A percentile compares a stretch with the other conserved stretches of the same genome.
These are phyloP conservation scores for Capronia coronata DNA, from an alignment of 2,329 filamentous ascomycete species.

Conservation along the genomic window DNA sequence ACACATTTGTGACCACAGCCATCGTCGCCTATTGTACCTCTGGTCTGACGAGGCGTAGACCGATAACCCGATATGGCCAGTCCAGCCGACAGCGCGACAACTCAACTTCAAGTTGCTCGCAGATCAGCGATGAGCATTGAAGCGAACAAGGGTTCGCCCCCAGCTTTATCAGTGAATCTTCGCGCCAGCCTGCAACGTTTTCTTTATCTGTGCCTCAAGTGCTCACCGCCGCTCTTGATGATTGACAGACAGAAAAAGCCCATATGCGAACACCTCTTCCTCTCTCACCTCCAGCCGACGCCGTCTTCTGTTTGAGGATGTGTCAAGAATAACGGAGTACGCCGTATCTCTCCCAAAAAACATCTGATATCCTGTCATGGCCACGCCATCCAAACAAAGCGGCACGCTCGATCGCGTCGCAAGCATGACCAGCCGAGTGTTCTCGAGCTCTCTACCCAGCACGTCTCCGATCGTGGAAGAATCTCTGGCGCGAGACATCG, in stretches of 20 bases:
- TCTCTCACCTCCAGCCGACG: neutral
- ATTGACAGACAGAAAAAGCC: neutral
- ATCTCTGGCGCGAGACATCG: conserved; percentile 60
- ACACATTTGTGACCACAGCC: too few species aligned
- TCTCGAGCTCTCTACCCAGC: conserved; percentile 46
- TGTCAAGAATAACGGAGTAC: conserved; percentile 5
- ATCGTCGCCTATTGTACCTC: neutral
- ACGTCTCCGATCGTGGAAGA: conserved; percentile 61
- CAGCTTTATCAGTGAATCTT: conserved; percentile 1
- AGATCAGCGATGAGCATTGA: neutral
- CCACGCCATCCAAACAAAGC: conserved; percentile 10
- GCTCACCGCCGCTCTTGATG: neutral
- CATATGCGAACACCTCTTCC: neutral
- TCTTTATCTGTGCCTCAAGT: neutral
- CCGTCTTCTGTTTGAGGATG: conserved; percentile 8
- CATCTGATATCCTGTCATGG: conserved; percentile 10
- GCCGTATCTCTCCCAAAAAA: neutral
- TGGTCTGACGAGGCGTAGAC: neutral
- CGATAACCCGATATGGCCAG: neutral
- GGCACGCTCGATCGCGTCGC: conserved; percentile 22
- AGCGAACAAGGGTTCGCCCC: neutral
- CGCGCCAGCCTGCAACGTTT: neutral
- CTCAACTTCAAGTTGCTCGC: neutral
- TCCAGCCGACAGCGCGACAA: conserved; percentile 2
- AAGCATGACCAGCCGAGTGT: conserved; percentile 21